Base-by-base conservation (phyloP, 2,329 filamentous ascomycete genomes). In the Aspergillus caelatus region DNA sequence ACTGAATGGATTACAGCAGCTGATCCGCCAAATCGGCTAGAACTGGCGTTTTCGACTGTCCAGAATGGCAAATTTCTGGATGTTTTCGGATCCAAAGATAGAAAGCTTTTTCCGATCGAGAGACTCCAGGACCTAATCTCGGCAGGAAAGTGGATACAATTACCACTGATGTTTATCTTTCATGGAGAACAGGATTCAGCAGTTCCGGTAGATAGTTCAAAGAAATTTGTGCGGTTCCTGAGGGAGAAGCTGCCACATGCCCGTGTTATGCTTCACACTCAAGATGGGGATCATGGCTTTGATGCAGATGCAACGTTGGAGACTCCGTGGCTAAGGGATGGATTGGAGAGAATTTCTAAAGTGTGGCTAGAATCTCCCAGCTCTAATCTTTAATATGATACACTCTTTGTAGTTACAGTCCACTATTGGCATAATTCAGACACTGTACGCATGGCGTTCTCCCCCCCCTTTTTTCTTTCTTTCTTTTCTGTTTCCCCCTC, bases 51-150 rank as follows among this genome's bases (percentile, higher is more conserved):
- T 26, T 34, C 48, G 3, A 60, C 36, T 10, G 32, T 43, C 1
- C 48, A 60, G 43, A 60, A 60, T 21, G 58, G 58, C 10, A 21
- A 48, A 45, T 54, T 54, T 28, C 48, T 54, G 5, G 58, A 60
- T 10, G 12, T 60, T 1, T 54, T 60, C 14, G 58, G 58, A 7
- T 28, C 46, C 5, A 30, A 26, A 2, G 34, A 54, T 10, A 12
- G 48, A 3, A 10, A 14, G 34, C 23, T 60, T 5, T 60, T 55
- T 9, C 58, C 58, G 2, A 55, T 54, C 16, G 21, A 54, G n/a
- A 12, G 48, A 34, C 26, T 60, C 14, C 19, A 54, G 23, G 50
- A 60, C 11, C 12, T 28, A 16, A n/a, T 43, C 23, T 9, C 30
- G 8, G 10, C 26, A 21, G 19, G 26, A n/a, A n/a, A n/a, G n/a